Base-by-base conservation (phyloP, 306 rosid species). In the Ammopiptanthus mongolicus region DNA sequence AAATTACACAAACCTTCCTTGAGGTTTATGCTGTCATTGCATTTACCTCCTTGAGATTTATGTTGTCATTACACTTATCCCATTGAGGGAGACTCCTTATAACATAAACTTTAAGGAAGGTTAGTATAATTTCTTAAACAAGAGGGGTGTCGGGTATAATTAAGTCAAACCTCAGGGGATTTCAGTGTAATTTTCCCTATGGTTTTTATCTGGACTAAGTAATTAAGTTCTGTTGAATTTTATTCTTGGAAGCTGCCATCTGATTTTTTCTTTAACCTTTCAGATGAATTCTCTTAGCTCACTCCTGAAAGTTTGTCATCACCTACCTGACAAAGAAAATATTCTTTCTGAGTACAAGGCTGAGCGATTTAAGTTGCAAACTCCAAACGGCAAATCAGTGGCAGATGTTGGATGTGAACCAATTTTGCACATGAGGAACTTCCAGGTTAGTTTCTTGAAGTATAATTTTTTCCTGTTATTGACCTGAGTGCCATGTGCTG, bases 371-470 rank as follows among this genome's bases (percentile, higher is more conserved):
- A 89, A 90, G 70, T 75, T 87, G 69, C 90, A 81, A 65, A 95
- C 99, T 23, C 93, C 92, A 7, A 95, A 85, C 47, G 99, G 99
- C 22, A 90, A 87, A 78, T 89, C 90, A 36, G 88, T 95, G 28
- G 97, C 99, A 6, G 99, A 89, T 28, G 89, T 92, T n/a, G 99
- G 99, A 64, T 90, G 99, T 28, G 98, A 92, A 80, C 98, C 99
- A 33, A 90, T 95, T 71, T 65, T 95, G 92, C 97, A 95, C 84
- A 95, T 95, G 99, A 92, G 99, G 85, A 85, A 85, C 66, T 95
- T 95, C 82, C 99, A 95, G 97, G 99, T 95, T 79, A 52, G 80
- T 80, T 75, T 60, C 75, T 62, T 57, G 47, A 19, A 39, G 37
- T 74, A 15, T 69, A 60, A 48, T 4, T 8, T 64, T 56, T 50